Percentiles rank a stretch among this genome's conserved stretches.
Evolutionary conservation across 192 early-diverging fungal genomes (phyloP).

Genomic region (Chytriomyces confervae): DNA sequence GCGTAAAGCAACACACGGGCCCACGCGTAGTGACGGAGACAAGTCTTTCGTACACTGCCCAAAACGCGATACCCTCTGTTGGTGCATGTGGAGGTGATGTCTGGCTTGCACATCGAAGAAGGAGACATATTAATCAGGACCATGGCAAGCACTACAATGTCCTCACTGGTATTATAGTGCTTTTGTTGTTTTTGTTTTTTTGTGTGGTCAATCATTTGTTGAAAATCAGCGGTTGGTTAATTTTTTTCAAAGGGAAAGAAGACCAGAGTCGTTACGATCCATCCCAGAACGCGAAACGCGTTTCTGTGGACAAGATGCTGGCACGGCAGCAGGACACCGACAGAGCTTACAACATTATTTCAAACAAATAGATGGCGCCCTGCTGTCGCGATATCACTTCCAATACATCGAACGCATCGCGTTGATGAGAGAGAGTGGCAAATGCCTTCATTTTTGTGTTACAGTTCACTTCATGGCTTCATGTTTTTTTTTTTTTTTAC

Average conservation of each 20-base stretch:
- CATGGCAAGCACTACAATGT: background rate
- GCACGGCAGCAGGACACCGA: background rate
- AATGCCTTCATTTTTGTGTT: too few species aligned
- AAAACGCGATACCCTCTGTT: background rate
- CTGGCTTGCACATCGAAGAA: constrained; percentile 21
- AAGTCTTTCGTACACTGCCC: background rate
- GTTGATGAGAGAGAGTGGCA: too few species aligned
- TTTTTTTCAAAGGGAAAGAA: background rate
- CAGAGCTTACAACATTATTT: constrained; percentile 21
- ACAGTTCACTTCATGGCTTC: too few species aligned
- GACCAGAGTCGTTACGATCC: constrained; percentile 10
- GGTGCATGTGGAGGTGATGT: background rate
- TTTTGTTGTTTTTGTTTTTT: background rate
- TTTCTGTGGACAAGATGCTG: constrained; percentile 16
- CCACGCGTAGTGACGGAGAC: background rate
- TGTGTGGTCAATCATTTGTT: background rate
- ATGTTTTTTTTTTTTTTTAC: too few species aligned
- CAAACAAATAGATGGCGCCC: background rate
- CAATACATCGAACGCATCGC: too few species aligned
- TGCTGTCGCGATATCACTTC: too few species aligned
- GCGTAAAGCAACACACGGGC: background rate
- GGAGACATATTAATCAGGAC: background rate
- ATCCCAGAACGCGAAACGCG: background rate
- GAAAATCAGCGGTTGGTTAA: background rate
- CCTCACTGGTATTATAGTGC: background rate